Base-by-base conservation (phyloP, 371 early-diverging fungal genomes). In the Sporodiniella umbellata region DNA sequence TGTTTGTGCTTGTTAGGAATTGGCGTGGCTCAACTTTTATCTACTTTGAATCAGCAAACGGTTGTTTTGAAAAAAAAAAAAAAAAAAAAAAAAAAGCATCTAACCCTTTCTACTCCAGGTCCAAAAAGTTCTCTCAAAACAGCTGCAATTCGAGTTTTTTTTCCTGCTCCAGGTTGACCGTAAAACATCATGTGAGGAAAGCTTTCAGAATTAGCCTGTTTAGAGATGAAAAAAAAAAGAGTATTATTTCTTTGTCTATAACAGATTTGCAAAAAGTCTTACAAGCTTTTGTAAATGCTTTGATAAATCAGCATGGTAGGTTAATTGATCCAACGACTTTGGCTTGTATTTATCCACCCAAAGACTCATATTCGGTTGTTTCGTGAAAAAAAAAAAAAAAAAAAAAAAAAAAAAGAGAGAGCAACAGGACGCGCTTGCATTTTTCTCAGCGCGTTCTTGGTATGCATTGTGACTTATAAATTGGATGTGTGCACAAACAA, bases 341-440 rank as follows among this genome's bases (percentile, higher is more conserved):
- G 99, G 99, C 39, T 92, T 80, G 69, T 99, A 88, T 71, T 97
- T 97, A 78, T 99, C 99, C 33, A 93, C 90, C 97, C 98, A 99
- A 33, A 99, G 81, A 61, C 88, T 85, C 87, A 86, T 87, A n/a
- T n/a, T 65, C 25, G 43, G 7, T 12, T 18, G n/a, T n/a, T n/a
- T n/a, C n/a, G n/a, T 40, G 11, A 23, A 40, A 40, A 21, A 40
- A 40, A 40, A 40, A 40, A 21, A 21, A n/a, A n/a, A n/a, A n/a
- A n/a, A n/a, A n/a, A n/a, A n/a, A n/a, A n/a, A n/a, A n/a, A n/a
- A n/a, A n/a, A n/a, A n/a, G n/a, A 37, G 38, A 37, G 17, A 5
- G 37, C 11, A n/a, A 40, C 21, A n/a, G 35, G 5, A 35, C 4
- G 8, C 15, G 1, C 21, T 24, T 30, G 8, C 17, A n/a, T 35